phyloP scores from a whole-genome alignment of 2,329 filamentous ascomycete species.

The Colletotrichum tabaci region DNA sequence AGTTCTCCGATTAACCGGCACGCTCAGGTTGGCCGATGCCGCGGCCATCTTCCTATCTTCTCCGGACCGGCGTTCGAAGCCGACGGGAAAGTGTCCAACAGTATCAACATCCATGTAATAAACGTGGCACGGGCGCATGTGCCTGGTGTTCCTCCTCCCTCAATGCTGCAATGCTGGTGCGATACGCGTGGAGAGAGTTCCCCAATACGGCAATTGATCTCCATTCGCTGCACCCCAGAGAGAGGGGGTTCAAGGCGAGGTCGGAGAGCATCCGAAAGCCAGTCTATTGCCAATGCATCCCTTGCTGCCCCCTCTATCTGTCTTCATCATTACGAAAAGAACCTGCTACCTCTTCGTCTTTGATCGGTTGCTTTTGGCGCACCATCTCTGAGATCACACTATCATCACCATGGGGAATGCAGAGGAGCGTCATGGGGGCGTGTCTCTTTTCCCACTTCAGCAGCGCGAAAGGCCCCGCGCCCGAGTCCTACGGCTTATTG shows the following conservation, averaged over 20 bases:
- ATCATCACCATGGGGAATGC: not conserved
- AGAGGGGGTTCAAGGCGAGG: constrained; percentile 30
- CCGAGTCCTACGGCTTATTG: constrained; percentile 10
- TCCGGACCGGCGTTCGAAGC: constrained; percentile 28
- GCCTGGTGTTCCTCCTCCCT: constrained; percentile 7
- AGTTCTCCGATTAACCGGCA: not conserved
- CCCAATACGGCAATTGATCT: constrained; percentile 22
- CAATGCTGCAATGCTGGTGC: constrained; percentile 1
- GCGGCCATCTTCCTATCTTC: constrained; percentile 21
- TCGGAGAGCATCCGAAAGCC: constrained; percentile 28
- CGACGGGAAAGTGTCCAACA: constrained; percentile 18
- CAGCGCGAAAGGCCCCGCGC: not conserved
- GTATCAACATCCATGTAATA: constrained; percentile 34
- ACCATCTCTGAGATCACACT: not conserved
- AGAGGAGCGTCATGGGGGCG: not conserved
- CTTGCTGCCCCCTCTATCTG: not conserved
- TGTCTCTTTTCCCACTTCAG: not conserved
- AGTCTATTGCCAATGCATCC: constrained; percentile 12
- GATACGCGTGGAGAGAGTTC: constrained; percentile 21
- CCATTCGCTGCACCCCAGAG: constrained; percentile 20
- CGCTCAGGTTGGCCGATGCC: not conserved
- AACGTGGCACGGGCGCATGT: not conserved
- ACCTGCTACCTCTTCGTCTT: not conserved
- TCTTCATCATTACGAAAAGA: not conserved
- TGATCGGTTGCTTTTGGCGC: not conserved